Conservation (phyloP, 176 grass and related monocot species). For the Miscanthus lutarioriparius region DNA sequence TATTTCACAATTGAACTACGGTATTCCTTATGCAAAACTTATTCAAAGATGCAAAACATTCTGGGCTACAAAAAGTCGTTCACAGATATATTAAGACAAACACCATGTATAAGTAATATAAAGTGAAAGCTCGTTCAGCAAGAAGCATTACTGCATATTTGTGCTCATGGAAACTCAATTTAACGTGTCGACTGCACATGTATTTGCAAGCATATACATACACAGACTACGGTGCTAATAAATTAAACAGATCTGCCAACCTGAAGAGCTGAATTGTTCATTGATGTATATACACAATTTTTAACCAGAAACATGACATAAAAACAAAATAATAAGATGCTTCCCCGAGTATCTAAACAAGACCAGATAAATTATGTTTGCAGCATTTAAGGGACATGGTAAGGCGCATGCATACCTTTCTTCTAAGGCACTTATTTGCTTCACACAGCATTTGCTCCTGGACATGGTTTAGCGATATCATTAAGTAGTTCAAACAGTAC, state of each 20-base stretch:
- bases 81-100: background rate
- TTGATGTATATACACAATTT: background rate
- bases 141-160: background rate
- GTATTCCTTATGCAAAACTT: background rate
- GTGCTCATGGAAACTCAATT: background rate
- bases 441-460: constrained; percentile 81
- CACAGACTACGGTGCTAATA: no score
- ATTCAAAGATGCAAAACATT: background rate
- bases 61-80: background rate
- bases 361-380: background rate
- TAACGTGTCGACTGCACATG: background rate
- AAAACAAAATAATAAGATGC: background rate
- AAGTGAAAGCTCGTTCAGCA: background rate
- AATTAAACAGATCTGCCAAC: background rate
- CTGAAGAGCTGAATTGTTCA: background rate
- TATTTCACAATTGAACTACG: background rate
- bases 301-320: background rate
- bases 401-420: constrained; percentile 56
- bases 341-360: background rate
- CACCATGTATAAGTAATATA: background rate
- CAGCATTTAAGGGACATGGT: background rate
- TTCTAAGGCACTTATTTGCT: constrained; percentile 77
- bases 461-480: constrained; percentile 11
- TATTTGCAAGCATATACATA: no score
- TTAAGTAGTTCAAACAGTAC: constrained; percentile 10